Evolutionary conservation across 139 green algal species (phyloP).

Genomic region (Dunaliella sp.): DNA sequence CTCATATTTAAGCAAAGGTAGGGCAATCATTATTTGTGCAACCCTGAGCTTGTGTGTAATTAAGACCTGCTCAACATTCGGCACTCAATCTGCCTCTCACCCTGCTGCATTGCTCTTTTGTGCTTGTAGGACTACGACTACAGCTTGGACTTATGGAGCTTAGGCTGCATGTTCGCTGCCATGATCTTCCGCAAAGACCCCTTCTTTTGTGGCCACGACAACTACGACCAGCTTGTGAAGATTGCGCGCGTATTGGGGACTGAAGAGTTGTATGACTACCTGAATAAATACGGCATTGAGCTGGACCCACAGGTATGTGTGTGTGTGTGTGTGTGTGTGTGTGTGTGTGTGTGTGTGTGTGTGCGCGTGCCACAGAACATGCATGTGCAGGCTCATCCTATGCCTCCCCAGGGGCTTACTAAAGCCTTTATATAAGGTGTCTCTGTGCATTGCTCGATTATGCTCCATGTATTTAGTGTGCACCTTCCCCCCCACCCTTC

Average conservation of each 20-base stretch:
- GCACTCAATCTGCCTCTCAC: no score
- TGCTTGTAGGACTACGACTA: conserved; percentile 94
- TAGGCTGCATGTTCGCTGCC: conserved; percentile 78
- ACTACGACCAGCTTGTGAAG: conserved; percentile 98
- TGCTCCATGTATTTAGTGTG: no score
- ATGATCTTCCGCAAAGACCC: conserved; percentile 57
- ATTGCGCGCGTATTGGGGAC: conserved; percentile 48
- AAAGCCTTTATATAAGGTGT: no score
- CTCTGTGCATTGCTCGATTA: no score
- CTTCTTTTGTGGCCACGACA: conserved; percentile 99
- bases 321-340: background rate
- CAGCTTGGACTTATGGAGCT: conserved; percentile 92
- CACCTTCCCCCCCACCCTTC: no score
- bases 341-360: background rate
- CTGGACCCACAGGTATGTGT: conserved; percentile 86
- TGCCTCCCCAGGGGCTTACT: no score
- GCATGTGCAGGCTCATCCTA: no score
- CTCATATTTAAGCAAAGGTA: no score
- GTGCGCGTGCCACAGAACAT: background rate
- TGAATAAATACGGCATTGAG: conserved; percentile 93
- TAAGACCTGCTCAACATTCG: no score
- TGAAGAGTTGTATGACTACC: conserved; percentile 81
- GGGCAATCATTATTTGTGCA: no score
- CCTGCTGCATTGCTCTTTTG: background rate
- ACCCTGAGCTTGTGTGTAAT: no score